phyloP scores from a whole-genome alignment of 176 grass and related monocot genomes.

The barley (Hordeum vulgare) region DNA sequence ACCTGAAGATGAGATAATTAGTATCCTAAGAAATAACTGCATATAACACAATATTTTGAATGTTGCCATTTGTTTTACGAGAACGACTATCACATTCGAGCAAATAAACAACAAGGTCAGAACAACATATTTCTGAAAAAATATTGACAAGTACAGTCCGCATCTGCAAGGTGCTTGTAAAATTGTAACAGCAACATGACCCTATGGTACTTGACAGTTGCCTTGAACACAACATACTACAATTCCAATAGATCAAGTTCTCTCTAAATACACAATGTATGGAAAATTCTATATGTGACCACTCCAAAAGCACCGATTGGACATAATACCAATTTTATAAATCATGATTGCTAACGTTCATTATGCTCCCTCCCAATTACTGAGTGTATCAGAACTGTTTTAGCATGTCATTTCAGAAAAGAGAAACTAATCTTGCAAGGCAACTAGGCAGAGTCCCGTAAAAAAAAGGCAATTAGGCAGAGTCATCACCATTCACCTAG shows the following conservation, averaged over 20 bases:
- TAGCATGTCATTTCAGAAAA: background rate
- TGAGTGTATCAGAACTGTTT: background rate
- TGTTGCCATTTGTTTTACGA: background rate
- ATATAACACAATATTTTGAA: background rate
- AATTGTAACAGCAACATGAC: background rate
- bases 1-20: constrained; percentile 53
- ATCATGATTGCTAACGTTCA: background rate
- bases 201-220: constrained; percentile 3
- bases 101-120: constrained; percentile 3
- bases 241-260: background rate
- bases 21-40: background rate
- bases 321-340: background rate
- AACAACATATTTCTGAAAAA: background rate
- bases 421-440: background rate
- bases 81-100: constrained; percentile 8
- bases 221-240: background rate
- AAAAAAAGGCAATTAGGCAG: background rate
- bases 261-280: background rate
- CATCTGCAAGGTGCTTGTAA: background rate
- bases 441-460: background rate
- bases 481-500: background rate
- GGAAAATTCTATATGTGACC: background rate
- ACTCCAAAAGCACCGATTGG: background rate
- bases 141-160: background rate
- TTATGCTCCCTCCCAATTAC: background rate